These are phyloP conservation scores for Zostera marina DNA, from an alignment of 116 monocot genomes.

Conservation along the genomic window DNA sequence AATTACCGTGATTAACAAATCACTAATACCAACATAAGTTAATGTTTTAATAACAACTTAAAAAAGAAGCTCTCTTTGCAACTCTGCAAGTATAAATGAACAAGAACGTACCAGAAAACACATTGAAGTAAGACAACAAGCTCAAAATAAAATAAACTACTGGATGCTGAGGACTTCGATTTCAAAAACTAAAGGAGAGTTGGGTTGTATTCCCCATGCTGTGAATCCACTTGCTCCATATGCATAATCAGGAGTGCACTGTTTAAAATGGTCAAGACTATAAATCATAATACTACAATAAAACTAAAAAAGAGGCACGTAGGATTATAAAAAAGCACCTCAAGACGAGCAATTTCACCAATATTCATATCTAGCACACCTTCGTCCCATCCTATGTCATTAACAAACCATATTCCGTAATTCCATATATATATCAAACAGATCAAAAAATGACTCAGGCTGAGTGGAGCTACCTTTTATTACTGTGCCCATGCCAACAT, in stretches of 20 bases:
- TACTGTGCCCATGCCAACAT: constrained; percentile 69
- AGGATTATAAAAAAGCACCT: constrained; percentile 48
- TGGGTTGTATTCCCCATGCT: constrained; percentile 85
- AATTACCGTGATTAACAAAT: too few relatives aligned
- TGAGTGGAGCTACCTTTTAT: constrained; percentile 52
- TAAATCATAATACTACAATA: too few relatives aligned
- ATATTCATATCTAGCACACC: constrained; percentile 82
- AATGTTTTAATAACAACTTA: too few relatives aligned
- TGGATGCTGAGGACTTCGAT: constrained; percentile 55
- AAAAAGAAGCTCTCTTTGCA: too few relatives aligned
- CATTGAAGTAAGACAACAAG: too few relatives aligned
- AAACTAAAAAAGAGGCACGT: too few relatives aligned
- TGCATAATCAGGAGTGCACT: constrained; percentile 95
- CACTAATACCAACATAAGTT: too few relatives aligned
- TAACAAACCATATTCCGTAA: too few relatives aligned
- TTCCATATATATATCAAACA: not conserved
- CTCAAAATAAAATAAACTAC: not conserved
- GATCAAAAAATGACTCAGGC: not conserved
- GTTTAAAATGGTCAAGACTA: constrained; percentile 7
- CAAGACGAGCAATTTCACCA: constrained; percentile 74
- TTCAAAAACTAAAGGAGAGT: constrained; percentile 68
- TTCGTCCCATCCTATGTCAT: constrained; percentile 96
- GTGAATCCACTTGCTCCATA: constrained; percentile 70
- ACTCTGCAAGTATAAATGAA: too few relatives aligned
- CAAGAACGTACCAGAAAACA: too few relatives aligned